Base-by-base conservation (phyloP, 108 stramenopile genomes). In the Seminavis robusta region DNA sequence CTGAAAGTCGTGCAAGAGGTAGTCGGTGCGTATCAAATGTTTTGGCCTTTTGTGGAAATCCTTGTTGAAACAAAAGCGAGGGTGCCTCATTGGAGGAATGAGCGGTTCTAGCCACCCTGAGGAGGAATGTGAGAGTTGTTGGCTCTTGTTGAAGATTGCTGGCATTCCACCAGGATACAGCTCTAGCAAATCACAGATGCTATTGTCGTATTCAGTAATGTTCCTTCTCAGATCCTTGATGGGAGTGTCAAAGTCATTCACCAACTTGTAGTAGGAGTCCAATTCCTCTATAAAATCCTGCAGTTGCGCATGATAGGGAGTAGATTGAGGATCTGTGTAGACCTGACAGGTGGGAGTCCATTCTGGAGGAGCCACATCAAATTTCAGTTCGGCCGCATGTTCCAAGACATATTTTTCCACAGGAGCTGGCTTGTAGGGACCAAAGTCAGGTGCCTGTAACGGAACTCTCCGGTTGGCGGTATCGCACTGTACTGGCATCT, bases 1-100 rank as follows among this genome's bases (percentile, higher is more conserved):
- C 10, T 70, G 68, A 67, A 83, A 88, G 57, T 88, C 82, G 42
- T 84, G 86, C 1, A 88, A 63, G 43, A 88, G 30, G 40, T 84
- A 88, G 23, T 69, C 56, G 44, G 81, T 61, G 48, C 49, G 53
- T 62, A 65, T 71, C 0, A 66, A 0, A 33, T 20, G 30, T 16
- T 30, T 25, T 9, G 19, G 43, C n/a, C n/a, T n/a, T 4, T 21
- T 26, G 10, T 38, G 6, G 15, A 4, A 25, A 17, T 46, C 44
- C 4, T 20, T 19, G 16, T 63, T 45, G 4, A 20, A 7, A 46
- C 69, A 70, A 52, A 77, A 60, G 4, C 28, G 9, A 10, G 63
- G 69, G 23, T 66, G 58, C 0, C 76, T 64, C 64, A 77, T 51
- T 5, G 76, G 69, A 26, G 76, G 64, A n/a, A 65, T 25, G 28